Evolutionary conservation across 2,329 filamentous ascomycete genomes (phyloP).

Genomic region (Monosporascus sp.): DNA sequence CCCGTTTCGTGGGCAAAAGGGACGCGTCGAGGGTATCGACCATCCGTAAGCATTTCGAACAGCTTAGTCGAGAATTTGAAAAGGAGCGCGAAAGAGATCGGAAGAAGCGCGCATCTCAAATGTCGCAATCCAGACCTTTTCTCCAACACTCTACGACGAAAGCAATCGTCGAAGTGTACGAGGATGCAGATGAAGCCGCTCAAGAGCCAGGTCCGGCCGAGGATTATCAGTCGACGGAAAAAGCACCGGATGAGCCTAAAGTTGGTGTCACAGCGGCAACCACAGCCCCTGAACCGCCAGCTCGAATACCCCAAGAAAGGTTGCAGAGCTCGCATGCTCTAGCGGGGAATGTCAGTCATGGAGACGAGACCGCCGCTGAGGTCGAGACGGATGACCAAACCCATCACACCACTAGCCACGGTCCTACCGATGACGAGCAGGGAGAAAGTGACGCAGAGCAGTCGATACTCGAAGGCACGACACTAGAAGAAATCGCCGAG

Average conservation of each 20-base stretch:
- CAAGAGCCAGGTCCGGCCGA: constrained; percentile 67
- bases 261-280: constrained; percentile 13
- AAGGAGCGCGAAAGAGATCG: constrained; percentile 86
- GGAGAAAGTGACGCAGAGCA: constrained; percentile 67
- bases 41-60: constrained; percentile 93
- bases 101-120: constrained; percentile 72
- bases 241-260: constrained; percentile 28
- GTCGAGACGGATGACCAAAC: constrained; percentile 37
- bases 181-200: constrained; percentile 87
- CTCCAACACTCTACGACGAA: constrained; percentile 84
- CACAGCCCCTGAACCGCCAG: constrained; percentile 5
- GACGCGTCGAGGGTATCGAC: constrained; percentile 78
- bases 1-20: constrained; percentile 73
- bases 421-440: constrained; percentile 64
- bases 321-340: constrained; percentile 7
- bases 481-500: constrained; percentile 58
- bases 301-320: constrained; percentile 6
- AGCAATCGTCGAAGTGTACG: constrained; percentile 92
- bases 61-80: constrained; percentile 92
- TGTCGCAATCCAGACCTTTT: constrained; percentile 71
- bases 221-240: constrained; percentile 46
- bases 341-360: constrained; percentile 20
- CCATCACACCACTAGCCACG: constrained; percentile 44
- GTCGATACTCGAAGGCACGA: constrained; percentile 61
- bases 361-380: constrained; percentile 30